Base-by-base conservation (phyloP, 176 grass and related monocot genomes). In the Coix lacrymajobi region DNA sequence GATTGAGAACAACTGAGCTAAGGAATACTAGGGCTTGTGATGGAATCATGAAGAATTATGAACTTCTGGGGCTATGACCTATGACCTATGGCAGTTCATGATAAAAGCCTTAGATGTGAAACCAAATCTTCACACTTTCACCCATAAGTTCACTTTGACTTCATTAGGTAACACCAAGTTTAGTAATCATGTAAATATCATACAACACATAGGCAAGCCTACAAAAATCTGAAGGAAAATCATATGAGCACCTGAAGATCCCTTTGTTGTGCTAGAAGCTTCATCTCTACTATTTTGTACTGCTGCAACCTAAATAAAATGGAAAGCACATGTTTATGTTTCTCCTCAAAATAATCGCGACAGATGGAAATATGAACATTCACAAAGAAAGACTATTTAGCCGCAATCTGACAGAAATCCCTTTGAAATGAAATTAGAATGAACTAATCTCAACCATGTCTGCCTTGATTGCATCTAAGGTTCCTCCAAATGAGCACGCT, bases 211-310 rank as follows among this genome's bases (percentile, higher is more conserved):
- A 62, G 33, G 39, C 41, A 69, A 8, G 11, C 8, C 26, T 33
- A 1, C 7, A 54, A 15, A 80, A 72, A 84, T 66, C 24, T 48
- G 22, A 82, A 38, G 15, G 6, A 40, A 75, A 65, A 46, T 30
- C 11, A 31, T 31, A 86, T 61, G 77, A 75, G 52, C 56, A 95
- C 95, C 96, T 99, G 96, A 84, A 99, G 93, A 76, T 99, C 96
- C 38, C 96, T 92, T 87, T 96, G 96, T 82, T 99, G 96, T 64
- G 96, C 96, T 10, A 99, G 85, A 85, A 99, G 96, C 62, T 99
- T 99, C 96, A 99, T 99, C 87, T 99, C 96, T 75, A 99, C 93
- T 28, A 99, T 83, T 83, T 92, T 96, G 69, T 99, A 99, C 70
- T 99, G 93, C 49, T 99, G 96, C 33, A 96, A 81, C 87, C 96